Evolutionary conservation across 345 rosid species (phyloP).

Genomic region (Hevea brasiliensis): DNA sequence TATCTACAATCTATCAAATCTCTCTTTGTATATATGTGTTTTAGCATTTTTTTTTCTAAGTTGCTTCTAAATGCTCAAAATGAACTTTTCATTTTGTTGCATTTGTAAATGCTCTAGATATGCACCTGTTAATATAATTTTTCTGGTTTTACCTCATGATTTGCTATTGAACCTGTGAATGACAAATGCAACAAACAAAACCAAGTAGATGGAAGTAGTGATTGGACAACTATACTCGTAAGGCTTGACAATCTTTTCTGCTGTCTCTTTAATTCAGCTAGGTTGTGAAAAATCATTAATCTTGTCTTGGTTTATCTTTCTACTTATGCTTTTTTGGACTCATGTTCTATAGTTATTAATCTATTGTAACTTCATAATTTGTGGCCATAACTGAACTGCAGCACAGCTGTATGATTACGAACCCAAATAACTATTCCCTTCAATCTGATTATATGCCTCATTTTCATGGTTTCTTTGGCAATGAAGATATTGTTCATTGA

Average conservation of each 20-base stretch:
- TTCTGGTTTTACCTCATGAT: constrained; percentile 13
- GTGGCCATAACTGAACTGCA: no score
- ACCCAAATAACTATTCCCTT: no score
- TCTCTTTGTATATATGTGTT: no score
- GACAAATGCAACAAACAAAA: constrained; percentile 51
- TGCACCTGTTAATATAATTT: background rate
- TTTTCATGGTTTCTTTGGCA: constrained; percentile 31
- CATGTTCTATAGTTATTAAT: background rate
- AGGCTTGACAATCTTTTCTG: constrained; percentile 19
- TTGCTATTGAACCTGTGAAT: constrained; percentile 68
- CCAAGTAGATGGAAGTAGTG: constrained; percentile 42
- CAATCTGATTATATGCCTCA: constrained; percentile 30
- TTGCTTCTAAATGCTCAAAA: background rate
- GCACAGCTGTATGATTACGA: no score
- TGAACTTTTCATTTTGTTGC: background rate
- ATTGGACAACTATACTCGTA: constrained; percentile 77
- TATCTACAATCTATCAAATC: no score
- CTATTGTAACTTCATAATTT: background rate
- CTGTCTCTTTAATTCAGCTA: background rate
- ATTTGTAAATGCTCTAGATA: no score
- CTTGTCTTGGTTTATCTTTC: background rate
- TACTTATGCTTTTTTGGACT: background rate
- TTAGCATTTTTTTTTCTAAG: no score
- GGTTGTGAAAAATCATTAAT: background rate
- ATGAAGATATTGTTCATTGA: constrained; percentile 9